These are phyloP conservation scores for Pleoardoris graminearum DNA, from an alignment of 2,329 filamentous ascomycete genomes.

Conservation along the genomic window DNA sequence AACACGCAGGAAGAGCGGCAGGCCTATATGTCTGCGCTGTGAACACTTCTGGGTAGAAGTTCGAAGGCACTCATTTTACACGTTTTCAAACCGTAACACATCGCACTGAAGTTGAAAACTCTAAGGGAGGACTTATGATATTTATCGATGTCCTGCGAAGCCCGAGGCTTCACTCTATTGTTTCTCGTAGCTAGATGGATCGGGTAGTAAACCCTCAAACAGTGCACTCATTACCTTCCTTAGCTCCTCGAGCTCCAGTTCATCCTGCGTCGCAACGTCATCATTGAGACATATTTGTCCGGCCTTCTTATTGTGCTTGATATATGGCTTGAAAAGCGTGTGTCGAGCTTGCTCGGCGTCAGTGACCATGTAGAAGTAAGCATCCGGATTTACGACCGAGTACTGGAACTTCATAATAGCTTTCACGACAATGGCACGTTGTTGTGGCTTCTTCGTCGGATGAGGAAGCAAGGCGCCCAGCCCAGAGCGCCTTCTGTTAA, in stretches of 20 bases:
- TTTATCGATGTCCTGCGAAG: too few relatives aligned
- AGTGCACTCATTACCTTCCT: conserved; percentile 42
- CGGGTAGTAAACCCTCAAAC: conserved; percentile 39
- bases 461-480: conserved; percentile 46
- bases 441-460: conserved; percentile 30
- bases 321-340: conserved; percentile 43
- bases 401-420: conserved; percentile 50
- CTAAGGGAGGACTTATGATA: too few relatives aligned
- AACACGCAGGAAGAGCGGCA: too few relatives aligned
- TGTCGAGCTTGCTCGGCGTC: conserved; percentile 50
- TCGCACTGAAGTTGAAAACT: too few relatives aligned
- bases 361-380: conserved; percentile 50
- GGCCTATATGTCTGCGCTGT: too few relatives aligned
- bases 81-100: too few relatives aligned
- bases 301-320: conserved; percentile 38
- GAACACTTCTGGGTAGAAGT: too few relatives aligned
- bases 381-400: conserved; percentile 47
- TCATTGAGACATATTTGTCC: conserved; percentile 51
- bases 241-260: conserved; percentile 40
- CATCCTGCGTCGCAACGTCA: conserved; percentile 48
- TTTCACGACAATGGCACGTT: conserved; percentile 43
- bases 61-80: too few relatives aligned
- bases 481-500: conserved; percentile 43
- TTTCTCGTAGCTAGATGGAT: conserved; percentile 27
- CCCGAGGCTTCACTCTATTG: too few relatives aligned